A percentile compares a stretch with the other conserved stretches of the same genome.
These are phyloP conservation scores for Trebouxia sp. DNA, from an alignment of 139 green algal species.

Conservation along the genomic window DNA sequence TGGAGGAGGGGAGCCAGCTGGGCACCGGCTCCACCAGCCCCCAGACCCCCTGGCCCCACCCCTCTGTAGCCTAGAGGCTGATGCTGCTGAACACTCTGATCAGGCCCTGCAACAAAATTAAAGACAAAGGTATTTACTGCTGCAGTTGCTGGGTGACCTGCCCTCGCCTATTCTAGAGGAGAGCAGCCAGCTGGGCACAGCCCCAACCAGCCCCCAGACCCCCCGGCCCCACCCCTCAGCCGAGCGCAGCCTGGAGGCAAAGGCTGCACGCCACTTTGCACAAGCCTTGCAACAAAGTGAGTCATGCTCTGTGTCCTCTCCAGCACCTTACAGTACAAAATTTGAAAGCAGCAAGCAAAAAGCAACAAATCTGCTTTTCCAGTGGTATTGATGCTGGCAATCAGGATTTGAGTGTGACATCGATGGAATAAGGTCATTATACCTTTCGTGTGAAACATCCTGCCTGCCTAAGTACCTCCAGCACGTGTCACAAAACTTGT, in stretches of 20 bases:
- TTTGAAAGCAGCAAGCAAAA: too few relatives aligned
- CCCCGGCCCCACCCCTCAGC: neutral
- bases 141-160: neutral
- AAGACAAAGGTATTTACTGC: neutral
- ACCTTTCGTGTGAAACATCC: too few relatives aligned
- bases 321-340: too few relatives aligned
- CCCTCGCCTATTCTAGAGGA: conserved; percentile 21
- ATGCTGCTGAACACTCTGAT: neutral
- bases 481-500: too few relatives aligned
- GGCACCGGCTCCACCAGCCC: neutral
- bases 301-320: neutral
- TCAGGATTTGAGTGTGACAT: too few relatives aligned
- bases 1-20: neutral
- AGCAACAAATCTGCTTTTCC: too few relatives aligned
- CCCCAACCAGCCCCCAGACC: conserved; percentile 11
- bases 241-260: neutral
- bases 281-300: neutral
- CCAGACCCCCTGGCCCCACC: neutral
- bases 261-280: neutral
- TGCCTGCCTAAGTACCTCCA: too few relatives aligned
- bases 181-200: neutral
- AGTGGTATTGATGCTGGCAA: too few relatives aligned
- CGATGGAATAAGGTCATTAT: too few relatives aligned
- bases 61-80: neutral
- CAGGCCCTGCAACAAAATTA: neutral